These are phyloP conservation scores for Gliomastix tumulicola DNA, from an alignment of 2,329 filamentous ascomycete genomes.

Conservation along the genomic window DNA sequence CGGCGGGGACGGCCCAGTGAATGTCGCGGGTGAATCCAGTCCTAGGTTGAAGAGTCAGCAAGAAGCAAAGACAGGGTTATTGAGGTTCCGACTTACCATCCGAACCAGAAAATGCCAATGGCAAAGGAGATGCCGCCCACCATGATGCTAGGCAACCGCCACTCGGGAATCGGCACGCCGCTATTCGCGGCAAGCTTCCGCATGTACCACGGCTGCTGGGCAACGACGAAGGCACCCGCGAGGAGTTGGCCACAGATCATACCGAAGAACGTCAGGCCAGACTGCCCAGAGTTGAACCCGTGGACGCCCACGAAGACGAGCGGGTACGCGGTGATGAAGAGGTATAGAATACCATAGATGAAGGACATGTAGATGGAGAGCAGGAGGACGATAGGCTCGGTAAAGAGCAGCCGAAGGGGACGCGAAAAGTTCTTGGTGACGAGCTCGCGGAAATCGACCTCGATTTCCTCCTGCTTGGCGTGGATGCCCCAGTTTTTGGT, in stretches of 20 bases:
- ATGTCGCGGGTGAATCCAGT: slow-evolving; percentile 50
- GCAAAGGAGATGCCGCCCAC: slow-evolving; percentile 53
- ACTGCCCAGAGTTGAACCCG: slow-evolving; percentile 59
- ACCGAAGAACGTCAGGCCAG: slow-evolving; percentile 78
- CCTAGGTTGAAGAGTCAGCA: slow-evolving; percentile 19
- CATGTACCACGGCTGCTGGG: slow-evolving; percentile 60
- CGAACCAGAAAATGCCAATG: slow-evolving; percentile 69
- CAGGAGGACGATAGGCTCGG: slow-evolving; percentile 62
- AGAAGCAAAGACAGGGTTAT: no score
- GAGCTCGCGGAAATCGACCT: slow-evolving; percentile 57
- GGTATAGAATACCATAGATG: slow-evolving; percentile 72
- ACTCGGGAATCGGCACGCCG: slow-evolving; percentile 57
- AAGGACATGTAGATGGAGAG: slow-evolving; percentile 69
- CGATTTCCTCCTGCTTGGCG: slow-evolving; percentile 65
- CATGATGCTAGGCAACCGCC: slow-evolving; percentile 58
- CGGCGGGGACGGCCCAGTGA: slow-evolving; percentile 58
- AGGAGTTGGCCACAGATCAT: slow-evolving; percentile 70
- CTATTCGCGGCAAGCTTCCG: slow-evolving; percentile 63
- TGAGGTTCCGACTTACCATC: slow-evolving; percentile 49
- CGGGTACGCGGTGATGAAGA: slow-evolving; percentile 80
- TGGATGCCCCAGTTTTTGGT: slow-evolving; percentile 66
- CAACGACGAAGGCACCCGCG: slow-evolving; percentile 56
- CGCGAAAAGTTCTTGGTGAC: slow-evolving; percentile 61
- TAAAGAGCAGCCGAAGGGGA: slow-evolving; percentile 57
- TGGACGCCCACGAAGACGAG: slow-evolving; percentile 70